Percentiles rank a stretch among this genome's conserved stretches.
Evolutionary conservation across 164 flowering plant species (phyloP).

Genomic region (Kalanchoe fedtschenkoi): DNA sequence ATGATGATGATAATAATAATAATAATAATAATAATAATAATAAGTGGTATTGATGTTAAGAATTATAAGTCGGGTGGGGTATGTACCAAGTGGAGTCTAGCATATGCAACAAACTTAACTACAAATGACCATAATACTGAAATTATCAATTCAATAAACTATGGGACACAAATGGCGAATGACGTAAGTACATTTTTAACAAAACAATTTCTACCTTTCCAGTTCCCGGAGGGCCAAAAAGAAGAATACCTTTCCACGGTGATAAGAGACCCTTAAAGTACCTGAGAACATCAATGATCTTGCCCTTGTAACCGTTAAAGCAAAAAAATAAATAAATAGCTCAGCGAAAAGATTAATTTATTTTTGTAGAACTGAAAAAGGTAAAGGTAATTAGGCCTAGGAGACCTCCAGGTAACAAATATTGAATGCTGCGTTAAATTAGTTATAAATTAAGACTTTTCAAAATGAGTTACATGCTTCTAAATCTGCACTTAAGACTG

Average conservation of each 20-base stretch:
- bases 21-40: too few relatives aligned
- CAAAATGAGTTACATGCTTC: too few relatives aligned
- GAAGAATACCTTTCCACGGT: slow-evolving; percentile 99
- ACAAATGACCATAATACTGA: not conserved
- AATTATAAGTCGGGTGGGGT: not conserved
- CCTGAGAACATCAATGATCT: slow-evolving; percentile 22
- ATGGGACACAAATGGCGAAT: not conserved
- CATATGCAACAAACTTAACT: not conserved
- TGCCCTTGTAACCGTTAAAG: not conserved
- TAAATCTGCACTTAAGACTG: too few relatives aligned
- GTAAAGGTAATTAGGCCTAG: not conserved
- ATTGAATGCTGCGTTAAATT: not conserved
- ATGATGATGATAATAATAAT: too few relatives aligned
- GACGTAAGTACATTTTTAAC: not conserved
- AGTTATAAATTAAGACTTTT: too few relatives aligned
- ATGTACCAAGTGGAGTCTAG: not conserved
- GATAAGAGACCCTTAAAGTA: slow-evolving; percentile 91
- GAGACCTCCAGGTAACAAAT: not conserved
- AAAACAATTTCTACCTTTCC: slow-evolving; percentile 58
- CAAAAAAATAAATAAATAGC: not conserved
- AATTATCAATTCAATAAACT: not conserved
- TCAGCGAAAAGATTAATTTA: slow-evolving; percentile 5
- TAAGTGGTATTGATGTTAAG: too few relatives aligned
- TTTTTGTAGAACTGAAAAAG: not conserved
- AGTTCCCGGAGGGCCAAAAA: slow-evolving; percentile 98